Base-by-base conservation (phyloP, 1,139 yeast species). In the Saccharomycopsis hybrid region DNA sequence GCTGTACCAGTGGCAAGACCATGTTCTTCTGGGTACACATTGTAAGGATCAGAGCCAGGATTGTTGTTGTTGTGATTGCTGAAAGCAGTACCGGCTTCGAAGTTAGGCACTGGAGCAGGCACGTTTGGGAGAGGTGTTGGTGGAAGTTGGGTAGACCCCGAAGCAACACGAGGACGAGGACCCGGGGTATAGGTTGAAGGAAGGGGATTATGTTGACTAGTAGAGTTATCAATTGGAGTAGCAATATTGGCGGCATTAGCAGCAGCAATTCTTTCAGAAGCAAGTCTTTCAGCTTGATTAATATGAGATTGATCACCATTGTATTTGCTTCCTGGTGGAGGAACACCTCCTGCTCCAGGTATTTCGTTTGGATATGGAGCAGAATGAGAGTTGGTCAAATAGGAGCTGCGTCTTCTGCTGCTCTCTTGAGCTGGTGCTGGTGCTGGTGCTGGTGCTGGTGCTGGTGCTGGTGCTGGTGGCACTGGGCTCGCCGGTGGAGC, bases 401-500 rank as follows among this genome's bases (percentile, higher is more conserved):
- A 18, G 18, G 18, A 18, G 18, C 18, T 18, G 18, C 18, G 18
- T 18, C 18, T 18, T 11, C 11, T 33, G n/a, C n/a, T 33, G 36
- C n/a, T 33, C 18, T 18, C 18, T 18, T 18, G n/a, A 8, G 31
- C 24, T 5, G 39, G 7, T n/a, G 13, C 24, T 5, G n/a, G 39
- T 36, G 18, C 39, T 36, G 39, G 24, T 7, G 11, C 38, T n/a
- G 44, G 8, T 41, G 41, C 24, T 28, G 44, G 44, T n/a, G 44
- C 25, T n/a, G 30, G 44, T 9, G 30, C 38, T 25, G 30, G 8
- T 8, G 13, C 11, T 8, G 41, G 27, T 25, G 43, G 8, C 41
- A 8, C 41, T 24, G 27, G 9, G 41, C 41, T 9, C 11, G 48
- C 36, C 18, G 44, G 48, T 8, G 51, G 51, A n/a, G 51, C 32